phyloP scores from a whole-genome alignment of 2,329 filamentous ascomycete genomes.

The Botrytis squamosa region DNA sequence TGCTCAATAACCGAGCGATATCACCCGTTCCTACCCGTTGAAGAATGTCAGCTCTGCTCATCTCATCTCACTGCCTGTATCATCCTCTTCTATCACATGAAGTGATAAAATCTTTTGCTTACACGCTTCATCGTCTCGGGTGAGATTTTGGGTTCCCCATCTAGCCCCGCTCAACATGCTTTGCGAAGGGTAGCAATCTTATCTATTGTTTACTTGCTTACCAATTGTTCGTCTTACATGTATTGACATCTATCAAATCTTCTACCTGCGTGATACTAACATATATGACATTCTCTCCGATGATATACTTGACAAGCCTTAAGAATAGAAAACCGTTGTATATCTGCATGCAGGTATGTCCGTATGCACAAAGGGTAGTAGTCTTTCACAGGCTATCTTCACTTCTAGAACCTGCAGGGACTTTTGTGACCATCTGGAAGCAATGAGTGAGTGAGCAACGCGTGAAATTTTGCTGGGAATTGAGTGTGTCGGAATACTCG shows the following conservation, averaged over 20 bases:
- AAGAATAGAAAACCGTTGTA: background rate
- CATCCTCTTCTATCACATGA: background rate
- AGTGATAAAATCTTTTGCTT: background rate
- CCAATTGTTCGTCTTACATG: background rate
- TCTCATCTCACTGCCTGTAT: background rate
- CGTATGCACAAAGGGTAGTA: background rate
- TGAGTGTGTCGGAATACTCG: background rate
- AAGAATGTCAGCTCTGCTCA: background rate
- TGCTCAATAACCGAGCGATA: background rate
- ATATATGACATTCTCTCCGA: background rate
- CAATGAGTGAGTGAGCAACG: background rate
- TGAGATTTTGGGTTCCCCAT: conserved; percentile 4
- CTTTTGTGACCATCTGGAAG: background rate
- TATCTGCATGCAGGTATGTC: background rate
- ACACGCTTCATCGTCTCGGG: background rate
- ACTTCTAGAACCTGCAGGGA: background rate
- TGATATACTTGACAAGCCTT: background rate
- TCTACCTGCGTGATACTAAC: background rate
- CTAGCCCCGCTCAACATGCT: background rate
- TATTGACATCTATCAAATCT: background rate
- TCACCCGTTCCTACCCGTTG: background rate
- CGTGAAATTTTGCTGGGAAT: background rate
- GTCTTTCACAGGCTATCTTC: background rate
- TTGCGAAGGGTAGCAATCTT: conserved; percentile 2
- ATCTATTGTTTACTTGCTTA: background rate